phyloP scores from a whole-genome alignment of 2,329 filamentous ascomycete genomes.

The Colletotrichum viniferum region DNA sequence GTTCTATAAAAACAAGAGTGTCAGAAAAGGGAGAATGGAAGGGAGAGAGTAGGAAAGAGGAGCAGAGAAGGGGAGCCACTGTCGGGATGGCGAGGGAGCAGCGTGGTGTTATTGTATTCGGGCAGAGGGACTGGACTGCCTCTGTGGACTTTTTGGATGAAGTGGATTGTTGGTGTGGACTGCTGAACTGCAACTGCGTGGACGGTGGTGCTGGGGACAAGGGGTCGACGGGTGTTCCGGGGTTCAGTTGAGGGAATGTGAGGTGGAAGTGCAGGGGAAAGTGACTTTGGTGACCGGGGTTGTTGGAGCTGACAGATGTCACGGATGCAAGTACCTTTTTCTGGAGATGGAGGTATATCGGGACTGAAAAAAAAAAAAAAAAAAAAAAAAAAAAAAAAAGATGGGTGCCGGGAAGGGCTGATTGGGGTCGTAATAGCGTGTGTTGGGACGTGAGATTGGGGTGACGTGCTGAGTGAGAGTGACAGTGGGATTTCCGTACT shows the following conservation, averaged over 20 bases:
- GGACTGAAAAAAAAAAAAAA: background rate
- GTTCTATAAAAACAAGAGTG: constrained; percentile 7
- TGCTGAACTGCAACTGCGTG: background rate
- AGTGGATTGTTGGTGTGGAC: background rate
- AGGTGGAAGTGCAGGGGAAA: background rate
- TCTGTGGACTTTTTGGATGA: background rate
- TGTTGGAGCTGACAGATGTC: background rate
- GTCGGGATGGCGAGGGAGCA: background rate
- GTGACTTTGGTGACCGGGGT: background rate
- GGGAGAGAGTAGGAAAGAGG: constrained; percentile 18
- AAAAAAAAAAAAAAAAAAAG: background rate
- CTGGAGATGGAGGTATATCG: constrained; percentile 16
- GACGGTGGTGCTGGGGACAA: background rate
- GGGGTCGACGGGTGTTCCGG: constrained; percentile 10
- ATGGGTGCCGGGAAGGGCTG: background rate
- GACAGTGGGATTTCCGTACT: background rate
- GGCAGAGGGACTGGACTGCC: background rate
- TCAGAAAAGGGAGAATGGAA: constrained; percentile 20
- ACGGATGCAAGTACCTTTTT: constrained; percentile 9
- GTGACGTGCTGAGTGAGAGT: background rate
- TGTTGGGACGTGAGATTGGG: background rate
- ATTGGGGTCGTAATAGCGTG: background rate
- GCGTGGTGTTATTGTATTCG: constrained; percentile 19
- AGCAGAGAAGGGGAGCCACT: background rate
- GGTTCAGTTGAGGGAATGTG: constrained; percentile 2